Conservation (phyloP, 2,329 filamentous ascomycete genomes). For the Aspergillus ustus region DNA sequence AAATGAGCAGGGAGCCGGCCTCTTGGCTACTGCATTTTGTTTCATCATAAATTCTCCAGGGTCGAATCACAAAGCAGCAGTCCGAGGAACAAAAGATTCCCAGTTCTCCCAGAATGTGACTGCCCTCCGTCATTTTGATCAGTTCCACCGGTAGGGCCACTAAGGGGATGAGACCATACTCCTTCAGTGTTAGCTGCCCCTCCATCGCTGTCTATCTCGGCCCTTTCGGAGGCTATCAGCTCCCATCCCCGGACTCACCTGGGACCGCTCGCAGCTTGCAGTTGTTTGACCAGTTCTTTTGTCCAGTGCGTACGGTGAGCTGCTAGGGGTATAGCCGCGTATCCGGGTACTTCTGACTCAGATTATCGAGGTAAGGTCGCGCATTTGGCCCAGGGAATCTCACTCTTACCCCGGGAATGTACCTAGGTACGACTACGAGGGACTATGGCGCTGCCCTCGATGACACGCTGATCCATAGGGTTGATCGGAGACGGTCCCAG, state of each 20-base stretch:
- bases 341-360: constrained; percentile 2
- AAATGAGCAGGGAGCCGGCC: constrained; percentile 13
- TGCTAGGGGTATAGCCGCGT: neutral
- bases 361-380: neutral
- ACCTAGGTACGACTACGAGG: neutral
- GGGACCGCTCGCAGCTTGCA: neutral
- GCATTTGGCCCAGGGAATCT: neutral
- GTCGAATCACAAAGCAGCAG: constrained; percentile 1
- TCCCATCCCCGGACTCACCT: constrained; percentile 11
- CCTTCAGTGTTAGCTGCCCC: constrained; percentile 13
- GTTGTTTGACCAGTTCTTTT: neutral
- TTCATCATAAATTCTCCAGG: constrained; percentile 10
- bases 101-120: constrained; percentile 2
- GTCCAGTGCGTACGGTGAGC: neutral
- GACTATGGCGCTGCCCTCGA: neutral
- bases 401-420: constrained; percentile 3
- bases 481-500: constrained; percentile 10
- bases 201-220: constrained; percentile 10
- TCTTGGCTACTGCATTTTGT: constrained; percentile 11
- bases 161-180: constrained; percentile 21
- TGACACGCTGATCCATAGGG: constrained; percentile 16
- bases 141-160: constrained; percentile 26
- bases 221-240: constrained; percentile 10
- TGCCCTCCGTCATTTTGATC: constrained; percentile 6
- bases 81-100: constrained; percentile 7